Evolutionary conservation across 352 stramenopile species (phyloP), one percentile per base, ranked within the genome.

Genomic region (Lagenidium giganteum): DNA sequence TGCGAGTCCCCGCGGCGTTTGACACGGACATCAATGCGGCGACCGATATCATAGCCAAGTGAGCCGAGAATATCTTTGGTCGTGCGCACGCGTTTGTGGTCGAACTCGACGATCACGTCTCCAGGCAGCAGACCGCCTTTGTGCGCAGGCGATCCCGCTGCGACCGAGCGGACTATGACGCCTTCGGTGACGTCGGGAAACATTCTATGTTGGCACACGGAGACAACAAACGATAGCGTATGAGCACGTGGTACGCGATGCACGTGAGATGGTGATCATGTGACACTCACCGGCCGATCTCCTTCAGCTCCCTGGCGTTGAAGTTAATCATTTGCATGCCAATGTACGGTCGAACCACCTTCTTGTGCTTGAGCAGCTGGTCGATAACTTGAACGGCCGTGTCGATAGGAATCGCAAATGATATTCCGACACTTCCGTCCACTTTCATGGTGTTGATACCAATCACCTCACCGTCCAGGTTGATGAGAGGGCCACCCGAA

Each of bases 401-500:
- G 57, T 97, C 90, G 12, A 95, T 94, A 21, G 91, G 91, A 27
- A 97, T 97, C 17, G 91, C 91, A 37, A 97, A 97, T 24, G 81
- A 89, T 34, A 97, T 96, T 9, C 90, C 90, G 21, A 85, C 85
- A 41, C 72, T 86, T 14, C 80, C 77, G 45, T 85, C 72, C n/a
- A 96, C 78, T 57, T 96, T 96, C 75, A 97, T 95, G 7, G 85
- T 95, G 64, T 97, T 97, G 57, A 97, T 97, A 26, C 91, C 91
- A 35, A 97, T 94, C 22, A 97, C 88, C 29, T 96, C 67, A 20
- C 91, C 91, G 47, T 96, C 84, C 28, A 97, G 47, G 51, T 97
- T 96, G 34, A 97, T 81, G 24, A 97, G 78, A n/a, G 91, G 91
- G 0, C 91, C 91, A 16, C 91, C 91, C 41, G 83, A 96, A 57